These are phyloP conservation scores for Cyberlindnera mycetangii DNA, from an alignment of 805 yeast species.

Conservation along the genomic window DNA sequence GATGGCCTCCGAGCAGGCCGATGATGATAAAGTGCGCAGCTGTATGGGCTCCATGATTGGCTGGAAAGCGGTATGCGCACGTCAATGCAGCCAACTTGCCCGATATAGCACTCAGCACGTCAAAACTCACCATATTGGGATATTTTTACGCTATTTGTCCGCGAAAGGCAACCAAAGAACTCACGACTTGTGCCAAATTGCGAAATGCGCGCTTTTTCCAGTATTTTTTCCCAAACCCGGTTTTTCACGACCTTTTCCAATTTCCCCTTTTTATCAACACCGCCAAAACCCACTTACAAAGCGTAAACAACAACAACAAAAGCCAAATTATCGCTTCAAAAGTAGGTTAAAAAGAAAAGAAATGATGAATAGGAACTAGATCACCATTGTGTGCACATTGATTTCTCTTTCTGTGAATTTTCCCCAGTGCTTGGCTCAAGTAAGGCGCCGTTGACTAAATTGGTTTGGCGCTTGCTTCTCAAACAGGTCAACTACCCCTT, in stretches of 20 bases:
- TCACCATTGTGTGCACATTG: neutral
- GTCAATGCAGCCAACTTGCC: neutral
- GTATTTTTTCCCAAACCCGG: conserved; percentile 13
- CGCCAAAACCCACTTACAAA: conserved; percentile 11
- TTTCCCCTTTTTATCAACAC: conserved; percentile 15
- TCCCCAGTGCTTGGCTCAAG: no score
- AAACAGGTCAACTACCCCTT: conserved; percentile 24
- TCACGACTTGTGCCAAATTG: conserved; percentile 5
- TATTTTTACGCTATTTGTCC: conserved; percentile 1
- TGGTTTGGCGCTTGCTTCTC: conserved; percentile 7
- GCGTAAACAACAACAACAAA: neutral
- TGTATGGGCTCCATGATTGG: conserved; percentile 6
- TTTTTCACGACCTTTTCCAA: conserved; percentile 9
- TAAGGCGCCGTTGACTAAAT: neutral
- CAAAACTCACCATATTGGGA: neutral
- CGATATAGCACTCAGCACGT: neutral
- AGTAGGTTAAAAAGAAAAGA: neutral
- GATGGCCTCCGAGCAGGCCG: neutral
- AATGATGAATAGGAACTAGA: neutral
- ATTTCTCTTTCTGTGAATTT: no score
- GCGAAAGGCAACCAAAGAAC: neutral
- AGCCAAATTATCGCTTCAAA: neutral
- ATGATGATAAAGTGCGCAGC: neutral
- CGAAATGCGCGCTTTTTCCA: conserved; percentile 16
- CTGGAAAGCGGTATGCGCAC: conserved; percentile 4